These are phyloP conservation scores for Neurospora cerealis DNA, from an alignment of 495 filamentous ascomycete species.

Conservation along the genomic window DNA sequence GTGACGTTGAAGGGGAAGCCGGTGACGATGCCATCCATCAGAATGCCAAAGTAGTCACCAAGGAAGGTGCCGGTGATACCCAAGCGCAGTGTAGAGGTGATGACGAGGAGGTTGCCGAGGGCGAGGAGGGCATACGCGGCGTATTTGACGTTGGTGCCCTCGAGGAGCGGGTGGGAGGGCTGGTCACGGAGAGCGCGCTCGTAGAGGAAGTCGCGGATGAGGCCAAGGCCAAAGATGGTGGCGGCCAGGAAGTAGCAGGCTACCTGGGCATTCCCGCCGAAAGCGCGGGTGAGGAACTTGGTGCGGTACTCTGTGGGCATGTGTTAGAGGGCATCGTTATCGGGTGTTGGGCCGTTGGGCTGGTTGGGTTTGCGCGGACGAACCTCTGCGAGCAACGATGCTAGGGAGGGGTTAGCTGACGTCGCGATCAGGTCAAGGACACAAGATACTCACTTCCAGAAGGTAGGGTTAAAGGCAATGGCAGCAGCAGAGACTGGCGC, in stretches of 20 bases:
- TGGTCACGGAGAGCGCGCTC: slow-evolving; percentile 68
- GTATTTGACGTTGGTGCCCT: slow-evolving; percentile 37
- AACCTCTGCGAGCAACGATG: slow-evolving; percentile 59
- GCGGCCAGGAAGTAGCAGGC: slow-evolving; percentile 86
- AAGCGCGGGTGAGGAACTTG: slow-evolving; percentile 77
- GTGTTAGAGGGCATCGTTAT: slow-evolving; percentile 5
- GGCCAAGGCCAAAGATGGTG: slow-evolving; percentile 82
- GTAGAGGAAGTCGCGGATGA: slow-evolving; percentile 72
- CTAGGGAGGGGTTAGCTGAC: slow-evolving; percentile 21
- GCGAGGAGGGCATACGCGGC: slow-evolving; percentile 60
- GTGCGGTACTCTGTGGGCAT: slow-evolving; percentile 69
- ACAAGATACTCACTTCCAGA: slow-evolving; percentile 57
- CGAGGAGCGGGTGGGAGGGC: slow-evolving; percentile 58
- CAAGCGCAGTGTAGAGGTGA: slow-evolving; percentile 84
- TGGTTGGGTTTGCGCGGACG: slow-evolving; percentile 6
- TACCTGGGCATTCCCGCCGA: slow-evolving; percentile 65
- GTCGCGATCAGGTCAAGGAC: slow-evolving; percentile 1
- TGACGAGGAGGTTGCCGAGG: slow-evolving; percentile 72
- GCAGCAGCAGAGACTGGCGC: slow-evolving; percentile 51
- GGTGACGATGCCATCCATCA: slow-evolving; percentile 90
- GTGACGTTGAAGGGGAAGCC: slow-evolving; percentile 94
- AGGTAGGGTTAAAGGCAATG: slow-evolving; percentile 68
- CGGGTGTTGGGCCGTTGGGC: neutral
- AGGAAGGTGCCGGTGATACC: slow-evolving; percentile 95
- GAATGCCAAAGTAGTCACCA: slow-evolving; percentile 96